Conservation (phyloP, 768 basidiomycete species). For the Podaxis sp. region DNA sequence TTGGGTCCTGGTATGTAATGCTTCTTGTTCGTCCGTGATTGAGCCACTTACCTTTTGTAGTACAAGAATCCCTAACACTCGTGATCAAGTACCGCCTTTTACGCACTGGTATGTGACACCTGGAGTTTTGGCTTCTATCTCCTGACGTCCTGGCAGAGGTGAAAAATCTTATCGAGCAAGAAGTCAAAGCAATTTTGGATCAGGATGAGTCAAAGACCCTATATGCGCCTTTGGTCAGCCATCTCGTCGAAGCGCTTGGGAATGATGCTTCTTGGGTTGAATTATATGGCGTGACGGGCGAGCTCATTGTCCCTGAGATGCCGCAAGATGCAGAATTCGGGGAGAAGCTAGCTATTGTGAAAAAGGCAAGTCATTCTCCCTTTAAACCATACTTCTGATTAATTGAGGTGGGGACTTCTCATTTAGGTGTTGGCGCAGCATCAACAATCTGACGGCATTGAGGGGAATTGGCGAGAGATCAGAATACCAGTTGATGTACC, state of each 20-base stretch:
- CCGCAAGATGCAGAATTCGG: conserved; percentile 24
- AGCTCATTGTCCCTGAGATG: conserved; percentile 52
- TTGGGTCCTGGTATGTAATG: conserved; percentile 51
- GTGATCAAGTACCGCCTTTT: conserved; percentile 74
- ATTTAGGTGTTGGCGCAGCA: conserved; percentile 38
- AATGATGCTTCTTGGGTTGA: conserved; percentile 64
- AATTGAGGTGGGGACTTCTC: background rate
- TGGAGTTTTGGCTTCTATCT: background rate
- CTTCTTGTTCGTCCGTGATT: background rate
- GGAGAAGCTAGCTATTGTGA: conserved; percentile 26
- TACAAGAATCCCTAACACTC: conserved; percentile 57
- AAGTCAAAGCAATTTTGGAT: conserved; percentile 38
- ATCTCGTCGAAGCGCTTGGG: conserved; percentile 56
- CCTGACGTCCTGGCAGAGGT: conserved; percentile 47
- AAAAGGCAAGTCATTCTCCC: conserved; percentile 22
- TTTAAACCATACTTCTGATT: background rate
- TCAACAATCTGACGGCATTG: conserved; percentile 32
- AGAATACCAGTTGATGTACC: conserved; percentile 86
- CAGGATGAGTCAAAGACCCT: conserved; percentile 31
- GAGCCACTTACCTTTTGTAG: conserved; percentile 30
- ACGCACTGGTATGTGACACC: conserved; percentile 59
- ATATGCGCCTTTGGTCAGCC: conserved; percentile 41
- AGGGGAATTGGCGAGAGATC: conserved; percentile 66
- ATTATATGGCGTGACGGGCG: conserved; percentile 65
- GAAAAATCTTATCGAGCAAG: conserved; percentile 51